These are phyloP conservation scores for Trametes villosa DNA, from an alignment of 768 basidiomycete genomes.

Conservation along the genomic window DNA sequence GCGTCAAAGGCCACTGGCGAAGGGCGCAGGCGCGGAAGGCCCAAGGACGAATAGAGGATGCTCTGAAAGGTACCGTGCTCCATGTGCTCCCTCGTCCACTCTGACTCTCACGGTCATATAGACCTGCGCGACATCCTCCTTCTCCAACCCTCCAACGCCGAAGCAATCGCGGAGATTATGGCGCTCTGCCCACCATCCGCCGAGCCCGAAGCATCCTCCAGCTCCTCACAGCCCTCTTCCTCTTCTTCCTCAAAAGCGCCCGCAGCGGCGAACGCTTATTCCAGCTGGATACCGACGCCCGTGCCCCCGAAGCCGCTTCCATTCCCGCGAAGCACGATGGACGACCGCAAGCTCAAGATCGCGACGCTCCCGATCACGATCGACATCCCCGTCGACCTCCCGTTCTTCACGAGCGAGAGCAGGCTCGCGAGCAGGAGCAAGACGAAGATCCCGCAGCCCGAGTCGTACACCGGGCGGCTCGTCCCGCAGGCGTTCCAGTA, in stretches of 20 bases:
- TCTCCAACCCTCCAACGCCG: conserved; percentile 65
- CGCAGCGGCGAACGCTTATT: conserved; percentile 20
- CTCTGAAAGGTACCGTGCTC: conserved; percentile 55
- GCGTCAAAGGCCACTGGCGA: conserved; percentile 71
- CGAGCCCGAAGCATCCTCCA: conserved; percentile 22
- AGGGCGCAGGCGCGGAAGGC: conserved; percentile 70
- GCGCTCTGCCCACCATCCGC: conserved; percentile 36
- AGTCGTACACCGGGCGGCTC: conserved; percentile 7
- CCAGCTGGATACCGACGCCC: conserved; percentile 43
- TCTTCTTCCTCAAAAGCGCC: conserved; percentile 19
- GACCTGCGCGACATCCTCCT: conserved; percentile 65
- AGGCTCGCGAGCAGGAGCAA: conserved; percentile 36
- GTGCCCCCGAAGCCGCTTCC: conserved; percentile 54
- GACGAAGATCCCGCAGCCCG: conserved; percentile 40
- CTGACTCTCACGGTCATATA: conserved; percentile 27
- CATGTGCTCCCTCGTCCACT: not conserved
- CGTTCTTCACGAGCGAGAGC: conserved; percentile 23
- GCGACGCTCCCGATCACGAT: conserved; percentile 49
- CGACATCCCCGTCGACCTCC: conserved; percentile 34
- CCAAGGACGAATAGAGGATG: conserved; percentile 58
- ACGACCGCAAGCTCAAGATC: conserved; percentile 60
- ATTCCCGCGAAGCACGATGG: conserved; percentile 53
- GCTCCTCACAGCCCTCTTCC: conserved; percentile 34
- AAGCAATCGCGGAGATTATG: conserved; percentile 61
- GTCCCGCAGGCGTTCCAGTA: conserved; percentile 50